Evolutionary conservation across 2,329 filamentous ascomycete species (phyloP).

Genomic region (Bipolaris victoriae): DNA sequence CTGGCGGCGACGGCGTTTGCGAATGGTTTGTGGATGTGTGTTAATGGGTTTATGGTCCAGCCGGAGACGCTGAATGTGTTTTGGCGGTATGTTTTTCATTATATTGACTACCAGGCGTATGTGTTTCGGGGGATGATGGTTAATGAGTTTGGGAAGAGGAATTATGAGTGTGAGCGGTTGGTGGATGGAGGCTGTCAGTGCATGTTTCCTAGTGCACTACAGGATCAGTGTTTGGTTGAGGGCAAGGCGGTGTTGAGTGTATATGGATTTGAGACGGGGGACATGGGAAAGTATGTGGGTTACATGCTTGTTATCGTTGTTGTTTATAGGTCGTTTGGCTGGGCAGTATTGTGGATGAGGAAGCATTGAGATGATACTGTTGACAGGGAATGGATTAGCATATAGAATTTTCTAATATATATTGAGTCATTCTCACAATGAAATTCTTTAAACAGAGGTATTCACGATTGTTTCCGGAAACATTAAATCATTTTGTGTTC

Average conservation of each 20-base stretch:
- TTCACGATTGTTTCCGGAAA: no score
- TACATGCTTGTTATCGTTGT: constrained; percentile 78
- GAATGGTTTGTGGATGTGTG: constrained; percentile 89
- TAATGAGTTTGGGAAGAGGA: constrained; percentile 75
- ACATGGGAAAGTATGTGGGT: constrained; percentile 72
- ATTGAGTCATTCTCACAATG: no score
- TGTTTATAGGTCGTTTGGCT: constrained; percentile 73
- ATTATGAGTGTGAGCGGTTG: constrained; percentile 63
- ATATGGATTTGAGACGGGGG: constrained; percentile 71
- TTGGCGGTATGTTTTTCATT: constrained; percentile 86
- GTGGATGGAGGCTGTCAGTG: constrained; percentile 62
- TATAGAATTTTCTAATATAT: no score
- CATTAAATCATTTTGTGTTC: no score
- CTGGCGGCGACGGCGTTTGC: constrained; percentile 82
- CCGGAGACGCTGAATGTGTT: constrained; percentile 77
- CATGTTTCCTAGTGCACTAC: constrained; percentile 71
- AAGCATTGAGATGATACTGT: constrained; percentile 24
- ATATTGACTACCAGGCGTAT: constrained; percentile 85
- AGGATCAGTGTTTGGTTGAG: constrained; percentile 69
- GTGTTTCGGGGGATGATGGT: constrained; percentile 95
- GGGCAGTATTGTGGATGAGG: constrained; percentile 62
- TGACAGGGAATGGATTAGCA: background rate
- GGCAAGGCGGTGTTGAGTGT: constrained; percentile 72
- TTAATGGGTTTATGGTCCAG: constrained; percentile 80
- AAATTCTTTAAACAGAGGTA: no score